Base-by-base conservation (phyloP, 1,284 basidiomycete species). In the Tilletiopsis washingtonensis region DNA sequence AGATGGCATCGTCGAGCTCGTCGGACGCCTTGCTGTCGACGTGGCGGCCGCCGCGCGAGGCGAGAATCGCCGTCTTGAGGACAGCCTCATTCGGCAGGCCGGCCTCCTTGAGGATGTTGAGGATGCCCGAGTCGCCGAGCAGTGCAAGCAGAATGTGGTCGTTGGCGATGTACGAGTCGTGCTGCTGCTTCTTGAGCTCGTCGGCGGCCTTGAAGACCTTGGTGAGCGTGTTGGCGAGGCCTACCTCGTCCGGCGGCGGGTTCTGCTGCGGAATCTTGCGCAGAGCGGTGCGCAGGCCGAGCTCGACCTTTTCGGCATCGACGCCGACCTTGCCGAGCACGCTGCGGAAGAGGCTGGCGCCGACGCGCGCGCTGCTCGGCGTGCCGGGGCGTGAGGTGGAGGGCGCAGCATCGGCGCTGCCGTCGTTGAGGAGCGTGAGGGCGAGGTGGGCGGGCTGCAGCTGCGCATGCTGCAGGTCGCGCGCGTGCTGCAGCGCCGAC, bases 161-260 rank as follows among this genome's bases (percentile, higher is more conserved):
- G 72, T 94, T 86, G 0, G 91, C 91, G 54, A 97, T 86, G 74
- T 85, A 96, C 5, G 85, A 83, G 74, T 96, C 93, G 71, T 89
- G 86, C 64, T 80, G 76, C 2, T 52, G 54, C 44, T 50, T 63
- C 53, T 65, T 67, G 27, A 63, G 57, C 17, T 52, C 55, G 32
- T 70, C 64, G 15, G 71, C 71, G 40, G 61, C 53, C 45, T 60
- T 63, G 29, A 73, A 46, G 14, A 71, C 52, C 54, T 71, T 73
- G 51, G 50, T 52, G 1, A 64, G 52, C 0, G 60, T 56, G 14
- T 49, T 53, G 12, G 61, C 59, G 32, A 73, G 55, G 43, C 53
- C 56, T 29, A 71, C 55, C 21, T 71, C 65, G 41, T 71, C 69
- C 0, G 69, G 69, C 9, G 62, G 56, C 25, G 69, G 69, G 4